Conservation (phyloP, 2,329 filamentous ascomycete species). For the Nakataea oryzae region DNA sequence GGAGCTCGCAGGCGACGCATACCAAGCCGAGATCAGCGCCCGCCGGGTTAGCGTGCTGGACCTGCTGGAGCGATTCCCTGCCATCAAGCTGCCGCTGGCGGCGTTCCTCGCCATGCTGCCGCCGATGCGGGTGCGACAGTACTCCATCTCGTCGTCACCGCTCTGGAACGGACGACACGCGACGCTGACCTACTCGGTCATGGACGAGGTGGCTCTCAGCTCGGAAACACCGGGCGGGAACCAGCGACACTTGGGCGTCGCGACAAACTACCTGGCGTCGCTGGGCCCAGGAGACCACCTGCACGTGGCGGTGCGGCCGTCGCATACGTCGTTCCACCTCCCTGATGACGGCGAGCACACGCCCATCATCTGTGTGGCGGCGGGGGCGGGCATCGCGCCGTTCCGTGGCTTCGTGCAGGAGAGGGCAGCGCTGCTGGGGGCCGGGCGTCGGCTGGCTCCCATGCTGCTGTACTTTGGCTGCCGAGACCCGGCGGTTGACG, state of each 20-base stretch:
- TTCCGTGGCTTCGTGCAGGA: slow-evolving; percentile 56
- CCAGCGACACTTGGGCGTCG: slow-evolving; percentile 43
- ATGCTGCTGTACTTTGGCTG: slow-evolving; percentile 59
- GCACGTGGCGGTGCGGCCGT: slow-evolving; percentile 37
- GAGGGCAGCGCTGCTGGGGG: slow-evolving; percentile 37
- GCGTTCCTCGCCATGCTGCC: slow-evolving; percentile 63
- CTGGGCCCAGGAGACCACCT: slow-evolving; percentile 32
- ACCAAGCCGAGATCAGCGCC: slow-evolving; percentile 34
- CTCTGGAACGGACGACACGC: slow-evolving; percentile 44
- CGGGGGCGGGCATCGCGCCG: slow-evolving; percentile 48
- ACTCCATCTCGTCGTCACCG: slow-evolving; percentile 69
- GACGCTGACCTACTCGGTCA: slow-evolving; percentile 59
- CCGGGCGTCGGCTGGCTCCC: slow-evolving; percentile 43
- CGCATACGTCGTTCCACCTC: slow-evolving; percentile 34
- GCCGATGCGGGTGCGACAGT: slow-evolving; percentile 69
- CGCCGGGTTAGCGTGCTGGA: slow-evolving; percentile 58
- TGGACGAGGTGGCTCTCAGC: slow-evolving; percentile 43
- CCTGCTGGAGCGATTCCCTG: slow-evolving; percentile 53
- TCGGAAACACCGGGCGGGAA: slow-evolving; percentile 26
- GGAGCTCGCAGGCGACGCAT: slow-evolving; percentile 33
- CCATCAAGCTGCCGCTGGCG: slow-evolving; percentile 50
- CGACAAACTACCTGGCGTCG: slow-evolving; percentile 47
- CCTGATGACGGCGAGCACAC: slow-evolving; percentile 31
- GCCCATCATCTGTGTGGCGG: slow-evolving; percentile 39
- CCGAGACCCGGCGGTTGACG: slow-evolving; percentile 40